These are phyloP conservation scores for Fusarium sambucinum DNA, from an alignment of 2,329 filamentous ascomycete species.

Conservation along the genomic window DNA sequence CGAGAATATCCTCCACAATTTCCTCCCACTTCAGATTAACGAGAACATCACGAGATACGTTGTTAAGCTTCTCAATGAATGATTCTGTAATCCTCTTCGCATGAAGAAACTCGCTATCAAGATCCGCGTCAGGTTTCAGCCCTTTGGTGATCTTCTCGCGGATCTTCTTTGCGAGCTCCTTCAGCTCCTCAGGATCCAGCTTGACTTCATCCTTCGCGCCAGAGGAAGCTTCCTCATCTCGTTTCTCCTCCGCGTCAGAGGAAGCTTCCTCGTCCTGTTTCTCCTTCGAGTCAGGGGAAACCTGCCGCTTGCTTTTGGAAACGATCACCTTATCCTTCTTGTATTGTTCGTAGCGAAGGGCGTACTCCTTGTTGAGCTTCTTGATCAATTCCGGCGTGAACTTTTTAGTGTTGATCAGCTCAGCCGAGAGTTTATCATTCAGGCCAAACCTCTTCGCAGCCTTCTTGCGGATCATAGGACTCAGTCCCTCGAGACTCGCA, in stretches of 20 bases:
- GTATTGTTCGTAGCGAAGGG: background rate
- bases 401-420: background rate
- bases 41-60: background rate
- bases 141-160: constrained; percentile 4
- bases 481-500: background rate
- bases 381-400: background rate
- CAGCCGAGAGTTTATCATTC: background rate
- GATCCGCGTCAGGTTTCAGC: background rate
- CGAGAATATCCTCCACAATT: background rate
- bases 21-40: background rate
- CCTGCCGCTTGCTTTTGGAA: background rate
- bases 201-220: background rate
- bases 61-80: constrained; percentile 6
- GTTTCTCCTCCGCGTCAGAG: no score
- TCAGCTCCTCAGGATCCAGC: background rate
- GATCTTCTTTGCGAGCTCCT: background rate
- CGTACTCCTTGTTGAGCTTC: constrained; percentile 14
- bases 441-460: constrained; percentile 1
- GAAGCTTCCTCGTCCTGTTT: no score
- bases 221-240: no score
- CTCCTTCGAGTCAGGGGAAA: background rate
- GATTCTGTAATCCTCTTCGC: constrained; percentile 1
- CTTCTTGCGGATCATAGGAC: background rate
- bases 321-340: background rate
- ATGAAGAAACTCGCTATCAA: background rate